These are phyloP conservation scores for Boletus rubropictus DNA, from an alignment of 768 basidiomycete genomes.

Conservation along the genomic window DNA sequence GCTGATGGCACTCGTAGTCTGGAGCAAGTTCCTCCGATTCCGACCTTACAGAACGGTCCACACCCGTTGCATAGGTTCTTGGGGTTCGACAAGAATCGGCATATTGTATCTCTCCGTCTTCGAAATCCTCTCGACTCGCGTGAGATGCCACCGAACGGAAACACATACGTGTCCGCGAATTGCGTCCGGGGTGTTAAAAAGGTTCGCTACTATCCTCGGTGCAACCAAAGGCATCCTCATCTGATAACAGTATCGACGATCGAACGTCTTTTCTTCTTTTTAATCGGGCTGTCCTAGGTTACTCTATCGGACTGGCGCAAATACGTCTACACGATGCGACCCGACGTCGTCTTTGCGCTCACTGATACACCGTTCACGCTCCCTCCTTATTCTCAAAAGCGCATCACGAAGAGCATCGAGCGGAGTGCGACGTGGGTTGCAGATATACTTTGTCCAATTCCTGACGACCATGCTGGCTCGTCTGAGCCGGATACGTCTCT, in stretches of 20 bases:
- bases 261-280: background rate
- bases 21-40: slow-evolving; percentile 61
- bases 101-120: slow-evolving; percentile 54
- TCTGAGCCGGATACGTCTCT: background rate
- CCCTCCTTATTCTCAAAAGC: slow-evolving; percentile 70
- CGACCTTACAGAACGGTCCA: slow-evolving; percentile 48
- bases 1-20: slow-evolving; percentile 37
- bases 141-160: slow-evolving; percentile 72
- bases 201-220: slow-evolving; percentile 33
- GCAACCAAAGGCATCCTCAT: background rate
- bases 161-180: slow-evolving; percentile 47
- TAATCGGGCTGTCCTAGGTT: slow-evolving; percentile 37
- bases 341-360: slow-evolving; percentile 68
- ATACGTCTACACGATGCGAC: slow-evolving; percentile 48
- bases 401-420: slow-evolving; percentile 69
- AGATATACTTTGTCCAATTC: slow-evolving; percentile 39
- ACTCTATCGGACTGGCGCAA: slow-evolving; percentile 49
- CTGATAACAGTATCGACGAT: background rate
- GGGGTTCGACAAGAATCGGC: slow-evolving; percentile 43
- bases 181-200: slow-evolving; percentile 68
- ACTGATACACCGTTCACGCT: slow-evolving; percentile 63
- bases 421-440: slow-evolving; percentile 62
- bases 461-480: background rate
- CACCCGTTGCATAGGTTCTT: slow-evolving; percentile 62
- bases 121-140: slow-evolving; percentile 60